phyloP scores from a whole-genome alignment of 164 flowering plant species.

The Vitis amurensis region DNA sequence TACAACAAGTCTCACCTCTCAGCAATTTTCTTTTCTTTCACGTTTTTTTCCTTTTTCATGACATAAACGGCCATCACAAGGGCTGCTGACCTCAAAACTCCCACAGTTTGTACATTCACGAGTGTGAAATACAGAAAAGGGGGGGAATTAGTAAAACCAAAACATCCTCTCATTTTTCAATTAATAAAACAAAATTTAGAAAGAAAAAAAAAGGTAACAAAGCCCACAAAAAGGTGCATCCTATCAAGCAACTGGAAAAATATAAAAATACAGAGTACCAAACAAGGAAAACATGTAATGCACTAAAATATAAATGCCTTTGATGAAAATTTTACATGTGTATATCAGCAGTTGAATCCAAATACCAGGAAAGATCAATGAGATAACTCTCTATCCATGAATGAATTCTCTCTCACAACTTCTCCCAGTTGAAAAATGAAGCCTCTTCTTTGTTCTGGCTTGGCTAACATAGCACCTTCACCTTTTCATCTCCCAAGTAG shows the following conservation, averaged over 20 bases:
- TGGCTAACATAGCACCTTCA: background rate
- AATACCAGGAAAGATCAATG: constrained; percentile 3
- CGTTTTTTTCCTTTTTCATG: too few species aligned
- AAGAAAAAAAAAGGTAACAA: background rate
- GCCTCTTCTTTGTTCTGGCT: background rate
- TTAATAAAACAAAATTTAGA: background rate
- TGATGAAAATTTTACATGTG: constrained; percentile 19
- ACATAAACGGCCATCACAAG: too few species aligned
- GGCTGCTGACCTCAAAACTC: too few species aligned
- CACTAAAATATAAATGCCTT: background rate
- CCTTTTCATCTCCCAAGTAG: background rate
- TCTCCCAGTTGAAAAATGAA: background rate
- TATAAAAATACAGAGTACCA: background rate
- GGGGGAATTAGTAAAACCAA: too few species aligned
- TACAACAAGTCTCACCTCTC: too few species aligned
- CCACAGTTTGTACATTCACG: too few species aligned
- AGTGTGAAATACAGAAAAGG: too few species aligned
- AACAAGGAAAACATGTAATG: background rate
- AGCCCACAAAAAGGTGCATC: background rate
- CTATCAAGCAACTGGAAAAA: background rate
- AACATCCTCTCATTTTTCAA: too few species aligned
- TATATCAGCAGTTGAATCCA: constrained; percentile 3
- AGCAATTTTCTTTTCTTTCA: too few species aligned
- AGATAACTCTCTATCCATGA: constrained; percentile 1
- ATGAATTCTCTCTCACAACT: constrained; percentile 4